Evolutionary conservation across 2,329 filamentous ascomycete genomes (phyloP).

Genomic region (Xylariaceae sp.): DNA sequence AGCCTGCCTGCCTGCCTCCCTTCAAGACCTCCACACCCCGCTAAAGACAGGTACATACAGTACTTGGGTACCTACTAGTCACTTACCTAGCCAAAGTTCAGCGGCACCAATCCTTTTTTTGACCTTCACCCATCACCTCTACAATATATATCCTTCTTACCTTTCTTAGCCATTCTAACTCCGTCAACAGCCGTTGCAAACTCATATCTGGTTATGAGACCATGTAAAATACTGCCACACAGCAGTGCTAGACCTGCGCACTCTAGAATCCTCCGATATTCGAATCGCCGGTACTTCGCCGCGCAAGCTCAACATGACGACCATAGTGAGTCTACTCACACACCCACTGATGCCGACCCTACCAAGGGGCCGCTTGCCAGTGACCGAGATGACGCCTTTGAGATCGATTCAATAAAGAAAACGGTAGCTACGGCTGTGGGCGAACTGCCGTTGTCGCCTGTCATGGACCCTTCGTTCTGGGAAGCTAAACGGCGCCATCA

Average conservation of each 20-base stretch:
- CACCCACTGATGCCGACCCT: not conserved
- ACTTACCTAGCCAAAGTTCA: slow-evolving; percentile 1
- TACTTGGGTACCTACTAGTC: too few relatives aligned
- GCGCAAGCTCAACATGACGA: slow-evolving; percentile 7
- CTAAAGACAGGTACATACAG: too few relatives aligned
- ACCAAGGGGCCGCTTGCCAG: slow-evolving; percentile 1
- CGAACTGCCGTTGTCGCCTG: slow-evolving; percentile 54
- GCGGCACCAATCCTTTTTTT: not conserved
- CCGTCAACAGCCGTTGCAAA: not conserved
- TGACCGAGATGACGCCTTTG: slow-evolving; percentile 33
- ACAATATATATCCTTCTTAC: not conserved
- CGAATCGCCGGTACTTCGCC: slow-evolving; percentile 19
- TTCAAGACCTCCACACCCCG: too few relatives aligned
- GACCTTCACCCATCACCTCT: not conserved
- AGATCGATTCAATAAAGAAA: slow-evolving; percentile 45
- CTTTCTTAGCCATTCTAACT: not conserved
- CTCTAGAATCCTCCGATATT: slow-evolving; percentile 5
- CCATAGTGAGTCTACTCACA: not conserved
- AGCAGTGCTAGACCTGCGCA: slow-evolving; percentile 28
- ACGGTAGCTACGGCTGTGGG: slow-evolving; percentile 50
- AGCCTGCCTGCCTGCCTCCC: too few relatives aligned
- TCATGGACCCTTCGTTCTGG: slow-evolving; percentile 56
- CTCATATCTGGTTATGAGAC: slow-evolving; percentile 38
- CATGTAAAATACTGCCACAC: slow-evolving; percentile 32
- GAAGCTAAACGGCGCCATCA: slow-evolving; percentile 47